Evolutionary conservation across 441 rosid genomes (phyloP).

Genomic region (Dalechampia spathulata): DNA sequence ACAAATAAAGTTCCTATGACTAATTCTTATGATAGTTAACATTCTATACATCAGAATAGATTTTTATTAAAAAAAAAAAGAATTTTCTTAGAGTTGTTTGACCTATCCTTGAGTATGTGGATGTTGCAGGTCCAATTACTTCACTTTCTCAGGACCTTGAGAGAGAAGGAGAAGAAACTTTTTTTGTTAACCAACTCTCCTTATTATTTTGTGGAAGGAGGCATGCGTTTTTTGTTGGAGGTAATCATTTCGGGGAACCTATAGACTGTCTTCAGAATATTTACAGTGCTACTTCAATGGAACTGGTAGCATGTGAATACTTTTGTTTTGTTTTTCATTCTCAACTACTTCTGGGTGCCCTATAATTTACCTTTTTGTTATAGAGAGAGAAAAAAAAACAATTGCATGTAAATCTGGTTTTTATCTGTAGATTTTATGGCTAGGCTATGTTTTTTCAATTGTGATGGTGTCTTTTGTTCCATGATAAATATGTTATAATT

Average conservation of each 20-base stretch:
- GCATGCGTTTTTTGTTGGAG: conserved; percentile 93
- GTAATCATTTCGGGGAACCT: conserved; percentile 26
- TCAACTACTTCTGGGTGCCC: not conserved
- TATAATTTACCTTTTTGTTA: not conserved
- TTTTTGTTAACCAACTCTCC: conserved; percentile 95
- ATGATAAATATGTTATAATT: not conserved
- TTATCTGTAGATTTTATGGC: too few relatives aligned
- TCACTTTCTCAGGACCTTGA: conserved; percentile 63
- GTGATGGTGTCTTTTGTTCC: not conserved
- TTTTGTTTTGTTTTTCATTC: not conserved
- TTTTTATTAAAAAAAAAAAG: too few relatives aligned
- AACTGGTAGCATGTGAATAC: not conserved
- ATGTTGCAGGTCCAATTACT: conserved; percentile 56
- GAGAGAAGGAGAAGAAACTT: conserved; percentile 90
- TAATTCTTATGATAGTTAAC: too few relatives aligned
- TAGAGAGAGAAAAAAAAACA: not conserved
- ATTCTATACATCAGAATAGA: too few relatives aligned
- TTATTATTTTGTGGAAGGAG: conserved; percentile 91
- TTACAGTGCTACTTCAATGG: too few relatives aligned
- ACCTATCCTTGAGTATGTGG: conserved; percentile 12
- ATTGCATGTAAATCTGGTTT: not conserved
- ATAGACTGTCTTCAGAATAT: not conserved
- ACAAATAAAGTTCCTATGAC: too few relatives aligned
- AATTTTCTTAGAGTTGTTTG: too few relatives aligned
- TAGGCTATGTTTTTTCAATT: not conserved